Evolutionary conservation across 306 rosid species (phyloP).

Genomic region (Argentina anserina): DNA sequence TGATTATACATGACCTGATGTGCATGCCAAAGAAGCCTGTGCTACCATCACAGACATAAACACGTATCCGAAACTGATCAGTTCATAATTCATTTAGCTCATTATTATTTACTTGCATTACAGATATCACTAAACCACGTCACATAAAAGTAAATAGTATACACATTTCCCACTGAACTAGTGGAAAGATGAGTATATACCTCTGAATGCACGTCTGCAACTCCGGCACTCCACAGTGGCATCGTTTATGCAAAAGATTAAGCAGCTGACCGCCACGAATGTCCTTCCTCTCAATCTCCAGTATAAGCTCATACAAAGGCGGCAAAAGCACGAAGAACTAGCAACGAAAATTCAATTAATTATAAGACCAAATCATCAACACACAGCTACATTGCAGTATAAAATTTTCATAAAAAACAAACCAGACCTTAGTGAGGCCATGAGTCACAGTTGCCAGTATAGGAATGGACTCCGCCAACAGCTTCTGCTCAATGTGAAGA

Average conservation of each 20-base stretch:
- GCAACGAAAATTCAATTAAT: not conserved
- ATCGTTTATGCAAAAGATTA: constrained; percentile 74
- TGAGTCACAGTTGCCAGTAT: constrained; percentile 82
- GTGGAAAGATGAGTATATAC: constrained; percentile 37
- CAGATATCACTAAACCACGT: not conserved
- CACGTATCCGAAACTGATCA: constrained; percentile 16
- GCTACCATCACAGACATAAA: constrained; percentile 44
- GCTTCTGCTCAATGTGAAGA: constrained; percentile 79
- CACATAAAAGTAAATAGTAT: not conserved
- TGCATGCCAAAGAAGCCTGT: constrained; percentile 98
- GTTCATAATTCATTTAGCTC: constrained; percentile 5
- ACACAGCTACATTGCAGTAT: not conserved
- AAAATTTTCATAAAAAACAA: not conserved
- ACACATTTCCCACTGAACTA: not conserved
- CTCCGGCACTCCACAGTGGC: constrained; percentile 98
- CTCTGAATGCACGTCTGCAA: constrained; percentile 92
- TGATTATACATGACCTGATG: constrained; percentile 96
- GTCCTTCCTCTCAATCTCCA: constrained; percentile 85
- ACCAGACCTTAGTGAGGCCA: constrained; percentile 82
- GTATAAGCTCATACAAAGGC: constrained; percentile 68
- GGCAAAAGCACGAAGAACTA: constrained; percentile 90
- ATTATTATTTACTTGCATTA: not conserved
- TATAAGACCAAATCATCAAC: not conserved
- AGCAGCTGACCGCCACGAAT: constrained; percentile 90
- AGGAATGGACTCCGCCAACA: constrained; percentile 77